Evolutionary conservation across 805 yeast species (phyloP).

Genomic region (Sungouiella blattae): DNA sequence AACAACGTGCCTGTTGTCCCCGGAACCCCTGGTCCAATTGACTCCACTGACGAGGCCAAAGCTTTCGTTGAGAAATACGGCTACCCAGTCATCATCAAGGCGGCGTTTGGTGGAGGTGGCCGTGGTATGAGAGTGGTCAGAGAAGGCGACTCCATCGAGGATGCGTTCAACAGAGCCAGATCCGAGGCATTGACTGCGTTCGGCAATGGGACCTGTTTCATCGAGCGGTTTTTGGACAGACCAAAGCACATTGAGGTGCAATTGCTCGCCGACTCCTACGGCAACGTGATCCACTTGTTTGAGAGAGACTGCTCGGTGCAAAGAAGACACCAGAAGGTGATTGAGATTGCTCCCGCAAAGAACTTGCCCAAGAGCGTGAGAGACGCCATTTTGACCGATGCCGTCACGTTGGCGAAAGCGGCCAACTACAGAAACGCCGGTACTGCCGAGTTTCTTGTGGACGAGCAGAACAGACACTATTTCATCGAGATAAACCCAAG

Average conservation of each 20-base stretch:
- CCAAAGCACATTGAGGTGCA: constrained; percentile 99
- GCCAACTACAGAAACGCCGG: constrained; percentile 97
- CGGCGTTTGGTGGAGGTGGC: constrained; percentile 99
- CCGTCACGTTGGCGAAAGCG: constrained; percentile 83
- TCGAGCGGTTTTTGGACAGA: constrained; percentile 89
- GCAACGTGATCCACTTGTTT: constrained; percentile 91
- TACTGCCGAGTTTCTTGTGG: constrained; percentile 96
- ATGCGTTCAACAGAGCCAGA: constrained; percentile 89
- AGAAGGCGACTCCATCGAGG: constrained; percentile 89
- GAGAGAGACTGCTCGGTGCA: constrained; percentile 99
- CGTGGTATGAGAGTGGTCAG: constrained; percentile 99
- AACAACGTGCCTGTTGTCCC: constrained; percentile 93
- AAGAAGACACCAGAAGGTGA: constrained; percentile 98
- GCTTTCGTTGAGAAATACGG: constrained; percentile 83
- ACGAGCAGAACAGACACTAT: constrained; percentile 89
- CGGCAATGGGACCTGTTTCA: constrained; percentile 97
- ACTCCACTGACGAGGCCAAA: constrained; percentile 68
- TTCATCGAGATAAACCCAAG: constrained; percentile 98
- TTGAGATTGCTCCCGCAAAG: constrained; percentile 97
- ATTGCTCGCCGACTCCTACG: constrained; percentile 87
- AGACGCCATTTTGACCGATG: constrained; percentile 90
- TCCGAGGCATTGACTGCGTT: constrained; percentile 95
- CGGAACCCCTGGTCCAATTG: constrained; percentile 97
- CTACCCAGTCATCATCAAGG: constrained; percentile 94
- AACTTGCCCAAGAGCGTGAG: constrained; percentile 79